These are phyloP conservation scores for Myxozyma nipponensis DNA, from an alignment of 805 yeast genomes.

Conservation along the genomic window DNA sequence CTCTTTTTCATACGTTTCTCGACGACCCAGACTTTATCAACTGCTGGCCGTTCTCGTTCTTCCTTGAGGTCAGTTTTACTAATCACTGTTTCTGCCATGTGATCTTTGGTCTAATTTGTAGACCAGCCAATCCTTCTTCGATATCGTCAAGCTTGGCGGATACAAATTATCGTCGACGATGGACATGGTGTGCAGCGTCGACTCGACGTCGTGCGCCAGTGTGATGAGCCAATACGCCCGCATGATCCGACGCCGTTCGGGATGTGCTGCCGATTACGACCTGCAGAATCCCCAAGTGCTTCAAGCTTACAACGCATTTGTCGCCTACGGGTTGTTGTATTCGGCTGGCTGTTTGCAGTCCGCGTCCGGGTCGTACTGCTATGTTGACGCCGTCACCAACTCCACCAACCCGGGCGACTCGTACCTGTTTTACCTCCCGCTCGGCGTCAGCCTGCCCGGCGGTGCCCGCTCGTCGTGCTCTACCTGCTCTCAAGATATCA, in stretches of 20 bases:
- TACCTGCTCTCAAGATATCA: slow-evolving; percentile 29
- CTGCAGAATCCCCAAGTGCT: slow-evolving; percentile 32
- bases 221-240: slow-evolving; percentile 29
- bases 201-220: slow-evolving; percentile 25
- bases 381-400: slow-evolving; percentile 31
- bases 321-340: slow-evolving; percentile 30
- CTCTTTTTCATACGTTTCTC: slow-evolving; percentile 31
- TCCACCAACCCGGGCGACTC: slow-evolving; percentile 29
- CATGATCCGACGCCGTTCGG: slow-evolving; percentile 13
- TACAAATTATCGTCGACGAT: slow-evolving; percentile 30
- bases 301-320: slow-evolving; percentile 33
- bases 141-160: slow-evolving; percentile 31
- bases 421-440: slow-evolving; percentile 34
- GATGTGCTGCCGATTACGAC: slow-evolving; percentile 30
- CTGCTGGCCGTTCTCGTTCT: slow-evolving; percentile 36
- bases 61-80: slow-evolving; percentile 23
- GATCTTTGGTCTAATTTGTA: too few species aligned
- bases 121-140: slow-evolving; percentile 29
- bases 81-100: not conserved
- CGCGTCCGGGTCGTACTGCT: slow-evolving; percentile 31
- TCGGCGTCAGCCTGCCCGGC: slow-evolving; percentile 32
- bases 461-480: slow-evolving; percentile 29
- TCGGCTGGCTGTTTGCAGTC: slow-evolving; percentile 33
- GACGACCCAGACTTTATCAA: slow-evolving; percentile 28
- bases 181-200: slow-evolving; percentile 32